A percentile compares a stretch with the other conserved stretches of the same genome.
These are phyloP conservation scores for Aspergillus coremiiformis DNA, from an alignment of 495 filamentous ascomycete genomes.

Conservation along the genomic window DNA sequence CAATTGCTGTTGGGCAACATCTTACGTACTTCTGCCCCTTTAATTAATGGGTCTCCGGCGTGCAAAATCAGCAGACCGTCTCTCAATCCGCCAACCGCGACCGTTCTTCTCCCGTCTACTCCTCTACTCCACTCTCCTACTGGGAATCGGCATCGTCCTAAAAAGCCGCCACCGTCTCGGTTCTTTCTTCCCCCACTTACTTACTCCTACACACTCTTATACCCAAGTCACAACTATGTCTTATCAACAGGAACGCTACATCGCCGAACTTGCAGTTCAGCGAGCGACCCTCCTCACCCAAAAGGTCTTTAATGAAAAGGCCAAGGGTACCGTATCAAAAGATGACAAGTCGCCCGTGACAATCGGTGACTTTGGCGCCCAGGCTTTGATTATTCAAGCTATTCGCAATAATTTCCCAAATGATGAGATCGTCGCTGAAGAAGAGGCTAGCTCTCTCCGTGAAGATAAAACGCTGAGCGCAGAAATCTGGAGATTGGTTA, in stretches of 20 bases:
- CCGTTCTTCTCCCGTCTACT: constrained; percentile 29
- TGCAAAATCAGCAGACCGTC: constrained; percentile 16
- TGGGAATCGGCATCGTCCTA: constrained; percentile 43
- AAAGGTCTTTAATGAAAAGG: constrained; percentile 82
- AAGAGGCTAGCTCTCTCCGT: constrained; percentile 75
- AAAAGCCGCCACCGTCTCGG: constrained; percentile 39
- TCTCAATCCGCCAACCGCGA: constrained; percentile 24
- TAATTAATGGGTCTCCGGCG: constrained; percentile 15
- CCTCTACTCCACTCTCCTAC: constrained; percentile 40
- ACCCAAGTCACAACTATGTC: constrained; percentile 35
- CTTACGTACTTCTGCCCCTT: not conserved
- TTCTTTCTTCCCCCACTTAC: constrained; percentile 29
- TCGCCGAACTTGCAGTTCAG: constrained; percentile 88
- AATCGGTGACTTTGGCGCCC: constrained; percentile 94
- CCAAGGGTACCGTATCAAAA: constrained; percentile 91
- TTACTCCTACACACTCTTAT: constrained; percentile 17
- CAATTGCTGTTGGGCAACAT: constrained; percentile 1
- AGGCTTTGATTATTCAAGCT: constrained; percentile 89
- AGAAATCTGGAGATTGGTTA: constrained; percentile 77
- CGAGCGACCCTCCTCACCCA: constrained; percentile 83
- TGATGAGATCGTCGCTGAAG: constrained; percentile 90
- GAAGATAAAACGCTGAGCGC: constrained; percentile 56
- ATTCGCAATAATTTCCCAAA: constrained; percentile 81
- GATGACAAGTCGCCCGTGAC: constrained; percentile 94
- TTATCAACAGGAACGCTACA: constrained; percentile 74